phyloP scores from a whole-genome alignment of 2,329 filamentous ascomycete species.

The Pyricularia sp. region DNA sequence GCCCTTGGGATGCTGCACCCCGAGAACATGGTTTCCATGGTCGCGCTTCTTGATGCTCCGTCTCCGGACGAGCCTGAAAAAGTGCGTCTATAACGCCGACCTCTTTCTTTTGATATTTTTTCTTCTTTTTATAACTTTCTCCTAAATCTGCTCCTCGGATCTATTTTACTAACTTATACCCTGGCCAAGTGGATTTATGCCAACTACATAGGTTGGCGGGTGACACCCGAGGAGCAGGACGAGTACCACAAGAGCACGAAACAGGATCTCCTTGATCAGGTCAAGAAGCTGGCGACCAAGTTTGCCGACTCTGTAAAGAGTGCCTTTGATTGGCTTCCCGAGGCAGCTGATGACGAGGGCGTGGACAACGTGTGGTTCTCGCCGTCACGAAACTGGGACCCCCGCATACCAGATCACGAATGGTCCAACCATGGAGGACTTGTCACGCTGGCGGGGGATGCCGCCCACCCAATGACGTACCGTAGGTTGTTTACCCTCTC shows the following conservation, averaged over 20 bases:
- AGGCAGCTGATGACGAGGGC: too few species aligned
- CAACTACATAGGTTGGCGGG: too few species aligned
- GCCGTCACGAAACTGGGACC: conserved; percentile 2
- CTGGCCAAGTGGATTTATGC: too few species aligned
- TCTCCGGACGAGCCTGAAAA: conserved; percentile 24
- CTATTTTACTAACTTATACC: too few species aligned
- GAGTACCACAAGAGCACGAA: too few species aligned
- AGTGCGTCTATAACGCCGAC: not conserved
- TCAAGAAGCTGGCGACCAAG: too few species aligned
- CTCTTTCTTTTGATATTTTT: not conserved
- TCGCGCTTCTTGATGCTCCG: conserved; percentile 31
- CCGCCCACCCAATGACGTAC: conserved; percentile 1
- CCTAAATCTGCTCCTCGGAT: too few species aligned
- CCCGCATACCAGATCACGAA: not conserved
- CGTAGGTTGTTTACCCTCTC: not conserved
- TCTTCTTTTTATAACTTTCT: not conserved
- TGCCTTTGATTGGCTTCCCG: too few species aligned
- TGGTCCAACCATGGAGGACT: not conserved
- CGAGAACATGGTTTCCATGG: conserved; percentile 29
- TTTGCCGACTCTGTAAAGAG: too few species aligned
- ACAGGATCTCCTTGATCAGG: too few species aligned
- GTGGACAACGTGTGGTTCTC: conserved; percentile 15
- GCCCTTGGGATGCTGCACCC: not conserved
- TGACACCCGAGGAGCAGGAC: too few species aligned
- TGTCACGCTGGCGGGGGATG: not conserved